These are phyloP conservation scores for Fusarium setosum DNA, from an alignment of 2,329 filamentous ascomycete species.

Conservation along the genomic window DNA sequence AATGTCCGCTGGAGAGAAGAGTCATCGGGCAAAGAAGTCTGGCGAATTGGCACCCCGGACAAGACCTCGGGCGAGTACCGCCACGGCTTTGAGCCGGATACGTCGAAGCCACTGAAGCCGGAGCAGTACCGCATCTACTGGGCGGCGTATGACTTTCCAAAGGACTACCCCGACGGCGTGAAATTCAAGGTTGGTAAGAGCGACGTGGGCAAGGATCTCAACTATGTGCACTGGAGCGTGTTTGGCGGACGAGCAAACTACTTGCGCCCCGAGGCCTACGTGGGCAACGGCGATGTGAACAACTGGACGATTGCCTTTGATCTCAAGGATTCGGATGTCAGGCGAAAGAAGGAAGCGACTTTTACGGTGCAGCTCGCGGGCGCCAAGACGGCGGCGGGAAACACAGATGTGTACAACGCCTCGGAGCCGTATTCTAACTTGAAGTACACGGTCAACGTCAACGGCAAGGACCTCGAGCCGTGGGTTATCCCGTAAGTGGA, in stretches of 20 bases:
- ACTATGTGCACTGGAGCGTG: slow-evolving; percentile 75
- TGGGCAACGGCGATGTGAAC: slow-evolving; percentile 59
- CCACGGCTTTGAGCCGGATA: slow-evolving; percentile 64
- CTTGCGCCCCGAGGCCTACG: slow-evolving; percentile 54
- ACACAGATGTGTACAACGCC: slow-evolving; percentile 67
- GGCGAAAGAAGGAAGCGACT: slow-evolving; percentile 58
- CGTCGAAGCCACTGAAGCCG: slow-evolving; percentile 60
- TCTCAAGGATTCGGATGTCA: slow-evolving; percentile 54
- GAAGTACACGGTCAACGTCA: slow-evolving; percentile 57
- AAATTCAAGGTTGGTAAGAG: slow-evolving; percentile 67
- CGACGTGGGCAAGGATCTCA: slow-evolving; percentile 61
- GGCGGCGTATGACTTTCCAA: slow-evolving; percentile 67
- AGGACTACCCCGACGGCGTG: slow-evolving; percentile 69
- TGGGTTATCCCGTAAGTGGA: slow-evolving; percentile 66
- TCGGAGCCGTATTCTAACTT: slow-evolving; percentile 65
- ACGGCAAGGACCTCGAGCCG: slow-evolving; percentile 56
- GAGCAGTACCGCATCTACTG: slow-evolving; percentile 72
- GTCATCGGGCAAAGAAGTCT: slow-evolving; percentile 67
- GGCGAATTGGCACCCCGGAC: slow-evolving; percentile 72
- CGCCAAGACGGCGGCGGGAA: slow-evolving; percentile 70
- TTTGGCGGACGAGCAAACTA: slow-evolving; percentile 67
- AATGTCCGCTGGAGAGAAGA: slow-evolving; percentile 64
- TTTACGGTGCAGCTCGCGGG: slow-evolving; percentile 73
- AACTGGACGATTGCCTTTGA: slow-evolving; percentile 71
- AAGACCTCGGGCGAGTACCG: slow-evolving; percentile 70